Evolutionary conservation across 345 rosid species (phyloP), one percentile per base, ranked within the genome.

Genomic region (Gynandropsis gynandra): DNA sequence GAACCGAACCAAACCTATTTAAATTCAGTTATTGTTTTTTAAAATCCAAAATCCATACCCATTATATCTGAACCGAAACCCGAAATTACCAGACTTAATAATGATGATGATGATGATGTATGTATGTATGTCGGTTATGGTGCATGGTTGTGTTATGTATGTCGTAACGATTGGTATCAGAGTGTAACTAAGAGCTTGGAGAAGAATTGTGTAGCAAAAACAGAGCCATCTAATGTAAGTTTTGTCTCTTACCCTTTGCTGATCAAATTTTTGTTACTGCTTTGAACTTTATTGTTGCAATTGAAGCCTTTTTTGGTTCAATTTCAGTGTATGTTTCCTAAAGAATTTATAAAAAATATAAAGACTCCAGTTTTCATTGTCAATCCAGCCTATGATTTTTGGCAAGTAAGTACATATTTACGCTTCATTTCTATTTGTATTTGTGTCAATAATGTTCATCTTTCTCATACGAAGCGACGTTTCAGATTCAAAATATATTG

Each of bases 341-440:
- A 50, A 39, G 77, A 84, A 42, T 67, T 87, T 51, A 37, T 80
- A n/a, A 74, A 76, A 68, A 69, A 69, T 52, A 67, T 73, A 42
- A 74, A 17, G 64, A 90, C 85, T n/a, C 87, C 95, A 0, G 42
- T 87, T 16, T 87, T 90, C 72, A 53, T 90, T 42, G 77, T 87
- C 73, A 79, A 90, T 24, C 75, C 96, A 45, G 87, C 95, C 52
- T 87, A 87, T 61, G 98, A 90, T 62, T 82, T 57, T 70, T 90
- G 98, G 98, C 98, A 90, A 89, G 98, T 90, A 66, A 65, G 50
- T 36, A 13, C 31, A 7, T 13, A 17, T 51, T n/a, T 36, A 7
- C 20, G 34, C 15, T 63, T 43, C 39, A 42, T 58, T 33, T 10
- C 19, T 19, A 16, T 56, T 50, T 41, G 39, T 35, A 14, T 42